These are phyloP conservation scores for Betula pendula DNA, from an alignment of 306 rosid genomes.

Conservation along the genomic window DNA sequence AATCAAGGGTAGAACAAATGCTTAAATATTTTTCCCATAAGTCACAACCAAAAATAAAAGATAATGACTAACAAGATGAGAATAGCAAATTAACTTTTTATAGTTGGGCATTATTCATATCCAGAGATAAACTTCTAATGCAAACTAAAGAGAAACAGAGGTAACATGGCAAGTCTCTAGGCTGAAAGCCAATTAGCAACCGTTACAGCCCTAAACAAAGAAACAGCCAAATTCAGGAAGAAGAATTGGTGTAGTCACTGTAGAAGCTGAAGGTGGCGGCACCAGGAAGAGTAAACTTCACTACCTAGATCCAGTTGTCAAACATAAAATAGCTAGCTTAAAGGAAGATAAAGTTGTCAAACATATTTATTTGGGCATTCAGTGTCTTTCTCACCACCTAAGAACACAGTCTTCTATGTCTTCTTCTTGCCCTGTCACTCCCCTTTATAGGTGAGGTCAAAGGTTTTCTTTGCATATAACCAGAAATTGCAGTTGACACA, in stretches of 20 bases:
- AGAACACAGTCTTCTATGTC: background rate
- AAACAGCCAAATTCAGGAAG: constrained; percentile 52
- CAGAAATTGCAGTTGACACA: background rate
- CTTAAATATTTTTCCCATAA: constrained; percentile 3
- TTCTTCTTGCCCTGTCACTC: background rate
- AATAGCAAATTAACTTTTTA: background rate
- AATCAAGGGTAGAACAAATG: constrained; percentile 20
- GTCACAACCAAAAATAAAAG: constrained; percentile 10
- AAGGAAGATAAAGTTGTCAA: background rate
- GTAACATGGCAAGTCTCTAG: constrained; percentile 53
- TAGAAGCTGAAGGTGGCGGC: constrained; percentile 1
- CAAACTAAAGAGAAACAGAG: constrained; percentile 28
- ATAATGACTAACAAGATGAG: background rate
- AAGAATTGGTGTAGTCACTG: constrained; percentile 1
- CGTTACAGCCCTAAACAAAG: constrained; percentile 77
- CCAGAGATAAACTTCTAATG: constrained; percentile 21
- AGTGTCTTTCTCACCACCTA: background rate
- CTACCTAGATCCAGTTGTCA: background rate
- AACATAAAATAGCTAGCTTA: background rate
- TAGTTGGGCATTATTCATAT: background rate
- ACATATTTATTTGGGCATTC: background rate
- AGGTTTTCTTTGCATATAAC: background rate
- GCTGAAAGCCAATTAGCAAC: constrained; percentile 61
- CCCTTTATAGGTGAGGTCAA: background rate
- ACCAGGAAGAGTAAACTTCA: background rate